These are phyloP conservation scores for Gossypium turneri DNA, from an alignment of 345 rosid species.

Conservation along the genomic window DNA sequence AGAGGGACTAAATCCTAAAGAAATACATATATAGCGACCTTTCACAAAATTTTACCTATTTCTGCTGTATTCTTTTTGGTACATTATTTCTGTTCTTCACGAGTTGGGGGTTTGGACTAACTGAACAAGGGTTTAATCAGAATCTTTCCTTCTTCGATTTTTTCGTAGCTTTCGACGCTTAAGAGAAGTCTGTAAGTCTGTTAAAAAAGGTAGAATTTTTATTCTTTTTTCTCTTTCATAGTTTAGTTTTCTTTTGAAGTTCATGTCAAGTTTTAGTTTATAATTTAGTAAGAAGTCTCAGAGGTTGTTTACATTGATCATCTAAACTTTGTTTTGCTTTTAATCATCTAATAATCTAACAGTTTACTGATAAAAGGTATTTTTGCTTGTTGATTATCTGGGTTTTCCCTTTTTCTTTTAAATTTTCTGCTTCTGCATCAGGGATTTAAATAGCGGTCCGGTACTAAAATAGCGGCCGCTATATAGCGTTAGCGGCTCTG, in stretches of 20 bases:
- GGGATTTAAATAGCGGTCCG: too few species aligned
- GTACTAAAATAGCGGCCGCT: too few species aligned
- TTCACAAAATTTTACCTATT: too few species aligned
- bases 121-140: background rate
- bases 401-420: background rate
- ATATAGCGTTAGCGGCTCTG: too few species aligned
- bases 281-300: background rate
- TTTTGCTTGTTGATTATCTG: background rate
- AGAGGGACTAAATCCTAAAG: too few species aligned
- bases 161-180: slow-evolving; percentile 11
- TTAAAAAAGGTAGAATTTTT: background rate
- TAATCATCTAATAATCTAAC: background rate
- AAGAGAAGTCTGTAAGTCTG: background rate
- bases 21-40: too few species aligned
- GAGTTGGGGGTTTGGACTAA: background rate
- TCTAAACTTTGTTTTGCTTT: background rate
- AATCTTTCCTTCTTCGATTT: background rate
- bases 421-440: slow-evolving; percentile 2
- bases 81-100: background rate
- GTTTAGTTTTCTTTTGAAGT: background rate
- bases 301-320: background rate
- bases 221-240: background rate
- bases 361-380: background rate
- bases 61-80: too few species aligned
- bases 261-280: background rate